Evolutionary conservation across 1,284 basidiomycete species (phyloP), one percentile per base, ranked within the genome.

Genomic region (Heterobasidion irregulare): DNA sequence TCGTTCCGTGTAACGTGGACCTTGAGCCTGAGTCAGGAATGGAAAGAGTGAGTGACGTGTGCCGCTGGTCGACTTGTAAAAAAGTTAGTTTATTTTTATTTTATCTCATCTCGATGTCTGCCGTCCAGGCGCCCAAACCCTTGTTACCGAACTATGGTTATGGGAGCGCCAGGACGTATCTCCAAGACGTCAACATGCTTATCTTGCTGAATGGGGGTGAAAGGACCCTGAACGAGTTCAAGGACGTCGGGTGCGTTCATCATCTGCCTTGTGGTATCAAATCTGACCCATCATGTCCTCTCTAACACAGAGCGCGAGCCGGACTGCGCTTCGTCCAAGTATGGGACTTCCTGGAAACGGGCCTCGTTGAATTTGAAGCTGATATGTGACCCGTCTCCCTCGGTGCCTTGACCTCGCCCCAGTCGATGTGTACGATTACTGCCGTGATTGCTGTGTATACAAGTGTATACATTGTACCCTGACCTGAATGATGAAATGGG

Each of bases 131-230:
- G 0, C 70, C 72, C 16, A 63, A 66, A 53, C 70, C 70, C 2
- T 55, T 71, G 16, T 60, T 72, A 35, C 63, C 71, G 7, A 71
- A 72, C 58, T 72, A 64, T 49, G 70, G 71, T 33, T 65, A 64
- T 1, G 70, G 70, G 7, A 62, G 59, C 19, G 55, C 67, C 45
- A 57, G 63, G 2, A 56, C 58, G 57, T 70, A 70, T 56, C 45
- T 64, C 33, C 58, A 62, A 52, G 70, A 72, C 50, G 32, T 72
- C 50, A 57, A 60, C 8, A 70, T 72, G 70, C 61, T 63, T 56
- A 48, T 63, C 9, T 0, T 64, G 1, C 59, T 66, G 52, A 72
- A 71, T 48, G 62, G 62, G 38, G 65, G 65, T 54, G 70, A 72
- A 35, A 65, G 70, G n/a, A 69, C 66, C 5, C 52, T 72, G 33